Base-by-base conservation (phyloP, 305 asterid species). In the Fraxinus dipetala region DNA sequence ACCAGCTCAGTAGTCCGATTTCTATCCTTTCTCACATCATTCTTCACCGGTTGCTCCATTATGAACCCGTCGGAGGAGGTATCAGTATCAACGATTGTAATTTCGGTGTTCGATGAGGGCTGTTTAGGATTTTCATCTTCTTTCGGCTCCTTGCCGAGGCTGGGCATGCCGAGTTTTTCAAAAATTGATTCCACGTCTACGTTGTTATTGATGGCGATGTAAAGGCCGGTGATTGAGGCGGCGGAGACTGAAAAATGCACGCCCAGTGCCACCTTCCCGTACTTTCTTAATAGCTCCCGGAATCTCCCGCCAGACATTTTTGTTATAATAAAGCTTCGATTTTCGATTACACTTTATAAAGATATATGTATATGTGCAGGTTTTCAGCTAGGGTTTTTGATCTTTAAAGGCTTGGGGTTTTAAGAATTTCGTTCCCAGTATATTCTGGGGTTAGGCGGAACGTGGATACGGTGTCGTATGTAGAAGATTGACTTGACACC, bases 161-260 rank as follows among this genome's bases (percentile, higher is more conserved):
- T 78, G 22, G 90, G 87, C 84, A 94, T 76, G 67, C 96, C 97
- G 34, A 91, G 30, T 54, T 87, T 89, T 81, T 90, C 91, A 75
- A 94, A 90, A 88, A 91, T 80, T 7, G 93, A 85, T 77, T 91
- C 93, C 8, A 94, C 97, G 81, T 94, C 98, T 13, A 94, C 91
- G 85, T 94, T 94, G 91, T 83, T 93, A 4, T 90, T 93, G 4
- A 94, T 83, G 65, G 97, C 95, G 48, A 91, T 78, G 84, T 91
- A 94, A 6, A 94, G 91, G 22, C 97, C 94, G 20, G 91, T 74
- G 79, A 91, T 84, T 16, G 98, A 93, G 34, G 90, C 93, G 14
- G 92, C 97, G 76, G 98, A 94, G 74, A 94, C 87, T 0, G 97
- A 84, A 38, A 91, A 85, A 85, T 94, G 97, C n/a, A 92, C 97